Evolutionary conservation across 176 grass and related monocot genomes (phyloP), one percentile per base, ranked within the genome.

Genomic region (Avena sativa): DNA sequence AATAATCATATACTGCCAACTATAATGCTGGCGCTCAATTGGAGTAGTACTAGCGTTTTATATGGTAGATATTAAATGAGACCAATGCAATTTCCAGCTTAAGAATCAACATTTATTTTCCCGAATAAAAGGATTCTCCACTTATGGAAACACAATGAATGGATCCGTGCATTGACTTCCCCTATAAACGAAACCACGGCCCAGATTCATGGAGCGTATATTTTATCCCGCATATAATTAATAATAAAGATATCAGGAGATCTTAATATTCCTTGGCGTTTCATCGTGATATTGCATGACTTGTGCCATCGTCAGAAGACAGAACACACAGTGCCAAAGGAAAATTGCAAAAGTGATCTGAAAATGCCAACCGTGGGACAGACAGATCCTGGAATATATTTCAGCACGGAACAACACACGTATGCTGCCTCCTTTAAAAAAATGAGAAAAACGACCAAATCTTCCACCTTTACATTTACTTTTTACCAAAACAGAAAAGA

Each of bases 401-500:
- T 26, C 63, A 12, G 26, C 26, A 66, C 9, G 21, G n/a, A 61
- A 11, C 2, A 43, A 43, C 40, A 7, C 40, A 43, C 40, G 6
- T 43, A 43, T 6, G 40, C 40, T 43, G 40, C 40, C 40, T 43
- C 40, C 5, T 13, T 13, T 43, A 43, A 43, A 43, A 40, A 43
- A 7, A 43, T 1, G 6, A 43, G 40, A 43, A 43, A 38, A 43
- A 28, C 48, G 2, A 71, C 83, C 84, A 86, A 63, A 72, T 74
- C 66, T 36, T 17, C 15, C 6, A 12, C 20, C 60, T 66, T 9
- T 4, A 26, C 23, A 23, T 28, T 52, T 48, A 51, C 12, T 51
- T 51, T 51, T 12, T 12, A 50, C 48, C 48, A 38, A 38, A 38
- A 38, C 50, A 57, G 80, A 88, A 91, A 53, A 76, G 14, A 76